Percentiles rank a stretch among this genome's conserved stretches.
Evolutionary conservation across 202 grass and related monocot genomes (phyloP).

Genomic region (Setaria italica): DNA sequence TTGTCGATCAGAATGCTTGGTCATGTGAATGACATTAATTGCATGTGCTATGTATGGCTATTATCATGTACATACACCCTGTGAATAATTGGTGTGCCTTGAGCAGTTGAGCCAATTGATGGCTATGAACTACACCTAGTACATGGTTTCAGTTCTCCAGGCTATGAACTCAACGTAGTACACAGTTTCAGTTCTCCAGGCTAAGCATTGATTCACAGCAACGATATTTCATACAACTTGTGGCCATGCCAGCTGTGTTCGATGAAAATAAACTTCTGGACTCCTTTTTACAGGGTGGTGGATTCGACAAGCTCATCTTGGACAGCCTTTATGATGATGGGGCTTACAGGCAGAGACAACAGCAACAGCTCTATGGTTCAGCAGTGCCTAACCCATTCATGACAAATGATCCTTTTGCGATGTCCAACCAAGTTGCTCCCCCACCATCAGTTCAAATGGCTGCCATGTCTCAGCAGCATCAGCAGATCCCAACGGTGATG

Average conservation of each 20-base stretch:
- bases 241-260: background rate
- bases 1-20: background rate
- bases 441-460: slow-evolving; percentile 91
- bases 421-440: slow-evolving; percentile 76
- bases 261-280: slow-evolving; percentile 19
- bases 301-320: slow-evolving; percentile 88
- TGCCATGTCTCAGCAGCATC: slow-evolving; percentile 80
- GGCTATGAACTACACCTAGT: background rate
- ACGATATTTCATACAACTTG: background rate
- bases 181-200: background rate
- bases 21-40: background rate
- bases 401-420: slow-evolving; percentile 71
- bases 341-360: slow-evolving; percentile 75
- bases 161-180: background rate
- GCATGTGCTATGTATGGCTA: background rate
- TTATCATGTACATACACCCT: background rate
- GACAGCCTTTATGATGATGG: slow-evolving; percentile 92
- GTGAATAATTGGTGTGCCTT: background rate
- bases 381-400: slow-evolving; percentile 83
- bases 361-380: slow-evolving; percentile 73
- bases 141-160: background rate
- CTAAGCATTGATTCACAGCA: background rate
- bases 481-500: slow-evolving; percentile 67
- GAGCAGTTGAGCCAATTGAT: background rate
- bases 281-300: slow-evolving; percentile 67